These are phyloP conservation scores for Zangia roseola DNA, from an alignment of 768 basidiomycete species.

Conservation along the genomic window DNA sequence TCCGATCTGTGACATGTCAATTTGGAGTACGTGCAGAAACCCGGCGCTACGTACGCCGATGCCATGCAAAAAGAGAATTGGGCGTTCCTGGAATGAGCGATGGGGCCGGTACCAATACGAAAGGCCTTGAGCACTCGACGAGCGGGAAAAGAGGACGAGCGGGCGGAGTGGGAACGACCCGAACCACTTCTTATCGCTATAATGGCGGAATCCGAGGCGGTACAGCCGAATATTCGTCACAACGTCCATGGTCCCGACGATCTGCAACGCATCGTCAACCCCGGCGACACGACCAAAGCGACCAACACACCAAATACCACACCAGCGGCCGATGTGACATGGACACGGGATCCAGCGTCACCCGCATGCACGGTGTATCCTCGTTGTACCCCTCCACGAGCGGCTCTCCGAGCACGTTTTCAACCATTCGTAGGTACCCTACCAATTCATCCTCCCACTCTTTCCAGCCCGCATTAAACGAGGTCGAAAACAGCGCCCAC, in stretches of 20 bases:
- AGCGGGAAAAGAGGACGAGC: conserved; percentile 42
- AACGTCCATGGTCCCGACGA: conserved; percentile 51
- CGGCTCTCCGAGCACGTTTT: conserved; percentile 38
- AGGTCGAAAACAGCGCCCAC: conserved; percentile 58
- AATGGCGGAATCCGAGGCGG: conserved; percentile 53
- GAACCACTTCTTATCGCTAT: conserved; percentile 36
- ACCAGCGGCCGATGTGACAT: conserved; percentile 57
- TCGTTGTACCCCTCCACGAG: conserved; percentile 42
- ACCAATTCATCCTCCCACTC: conserved; percentile 53
- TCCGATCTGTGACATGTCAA: conserved; percentile 47
- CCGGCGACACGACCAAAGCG: background rate
- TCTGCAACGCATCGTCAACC: conserved; percentile 33
- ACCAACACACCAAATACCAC: conserved; percentile 56
- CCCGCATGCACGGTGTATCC: conserved; percentile 44
- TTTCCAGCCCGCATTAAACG: conserved; percentile 27
- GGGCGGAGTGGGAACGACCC: conserved; percentile 55
- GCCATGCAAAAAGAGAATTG: conserved; percentile 66
- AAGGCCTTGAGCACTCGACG: conserved; percentile 34
- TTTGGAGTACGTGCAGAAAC: background rate
- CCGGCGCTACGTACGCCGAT: conserved; percentile 49
- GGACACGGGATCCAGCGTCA: conserved; percentile 56
- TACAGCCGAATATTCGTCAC: conserved; percentile 40
- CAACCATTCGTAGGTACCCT: conserved; percentile 43
- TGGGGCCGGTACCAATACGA: conserved; percentile 54
- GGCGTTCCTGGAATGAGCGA: conserved; percentile 42